Evolutionary conservation across 495 filamentous ascomycete genomes (phyloP).

Genomic region (Penicillium flavigenum): DNA sequence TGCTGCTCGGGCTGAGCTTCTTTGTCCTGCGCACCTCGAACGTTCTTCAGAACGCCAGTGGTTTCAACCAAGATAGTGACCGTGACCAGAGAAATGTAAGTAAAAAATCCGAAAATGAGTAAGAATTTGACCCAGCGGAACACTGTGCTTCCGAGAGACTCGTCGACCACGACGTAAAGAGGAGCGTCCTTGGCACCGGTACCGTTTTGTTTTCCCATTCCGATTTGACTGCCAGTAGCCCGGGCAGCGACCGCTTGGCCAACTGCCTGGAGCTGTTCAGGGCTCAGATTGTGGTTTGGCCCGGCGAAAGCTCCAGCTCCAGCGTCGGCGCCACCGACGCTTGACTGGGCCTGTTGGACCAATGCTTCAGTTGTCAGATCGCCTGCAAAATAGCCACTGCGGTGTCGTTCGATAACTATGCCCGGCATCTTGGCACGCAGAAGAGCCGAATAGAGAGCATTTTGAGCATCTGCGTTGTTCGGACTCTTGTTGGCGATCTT

Average conservation of each 20-base stretch:
- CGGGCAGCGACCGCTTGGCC: conserved; percentile 84
- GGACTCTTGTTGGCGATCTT: conserved; percentile 90
- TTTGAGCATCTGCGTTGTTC: conserved; percentile 78
- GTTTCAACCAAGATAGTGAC: conserved; percentile 78
- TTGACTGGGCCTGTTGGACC: conserved; percentile 72
- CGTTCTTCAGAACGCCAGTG: conserved; percentile 72
- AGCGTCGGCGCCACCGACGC: conserved; percentile 54
- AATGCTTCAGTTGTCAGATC: conserved; percentile 69
- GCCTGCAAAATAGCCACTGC: conserved; percentile 77
- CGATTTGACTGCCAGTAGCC: conserved; percentile 62
- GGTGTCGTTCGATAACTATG: conserved; percentile 85
- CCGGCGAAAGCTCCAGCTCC: conserved; percentile 33
- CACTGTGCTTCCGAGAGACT: conserved; percentile 70
- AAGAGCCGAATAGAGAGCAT: conserved; percentile 90
- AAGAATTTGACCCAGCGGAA: conserved; percentile 92
- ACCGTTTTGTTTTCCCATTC: conserved; percentile 46
- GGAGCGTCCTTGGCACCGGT: conserved; percentile 74
- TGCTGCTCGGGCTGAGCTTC: conserved; percentile 90
- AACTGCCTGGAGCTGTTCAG: conserved; percentile 75
- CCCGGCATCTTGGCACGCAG: conserved; percentile 87
- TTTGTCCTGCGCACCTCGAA: conserved; percentile 64
- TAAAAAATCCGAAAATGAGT: conserved; percentile 69
- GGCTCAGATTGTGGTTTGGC: conserved; percentile 44
- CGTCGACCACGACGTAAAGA: conserved; percentile 94
- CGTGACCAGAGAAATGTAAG: conserved; percentile 70